Conservation (phyloP, 192 early-diverging fungal species). For the Linnemannia elongata region DNA sequence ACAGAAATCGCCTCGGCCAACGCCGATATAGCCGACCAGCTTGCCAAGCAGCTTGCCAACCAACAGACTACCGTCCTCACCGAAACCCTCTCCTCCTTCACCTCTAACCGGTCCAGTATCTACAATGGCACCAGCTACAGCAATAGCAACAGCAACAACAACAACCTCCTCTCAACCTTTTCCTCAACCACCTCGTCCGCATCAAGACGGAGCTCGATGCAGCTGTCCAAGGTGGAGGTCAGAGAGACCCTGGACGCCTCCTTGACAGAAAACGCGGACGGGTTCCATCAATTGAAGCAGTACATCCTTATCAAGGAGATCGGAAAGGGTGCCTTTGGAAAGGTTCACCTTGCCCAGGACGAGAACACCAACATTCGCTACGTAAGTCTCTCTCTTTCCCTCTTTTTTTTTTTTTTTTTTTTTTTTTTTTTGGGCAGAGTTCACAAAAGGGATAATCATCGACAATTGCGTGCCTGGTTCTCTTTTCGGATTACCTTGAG, state of each 20-base stretch:
- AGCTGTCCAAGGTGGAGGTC: conserved; percentile 25
- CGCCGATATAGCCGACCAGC: not conserved
- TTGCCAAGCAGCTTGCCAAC: not conserved
- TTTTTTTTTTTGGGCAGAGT: conserved; percentile 9
- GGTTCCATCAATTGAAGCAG: conserved; percentile 83
- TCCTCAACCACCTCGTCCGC: conserved; percentile 30
- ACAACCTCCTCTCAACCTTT: conserved; percentile 26
- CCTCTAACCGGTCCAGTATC: conserved; percentile 26
- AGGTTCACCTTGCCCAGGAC: conserved; percentile 83
- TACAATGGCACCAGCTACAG: conserved; percentile 1
- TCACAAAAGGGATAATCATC: not conserved
- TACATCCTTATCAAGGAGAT: conserved; percentile 84
- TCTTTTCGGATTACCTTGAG: not conserved
- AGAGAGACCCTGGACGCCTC: conserved; percentile 65
- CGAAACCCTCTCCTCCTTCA: conserved; percentile 49
- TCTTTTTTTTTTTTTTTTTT: conserved; percentile 13
- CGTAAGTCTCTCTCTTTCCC: conserved; percentile 55
- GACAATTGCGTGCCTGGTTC: not conserved
- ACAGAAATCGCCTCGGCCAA: not conserved
- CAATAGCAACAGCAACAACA: conserved; percentile 22
- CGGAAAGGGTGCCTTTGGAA: conserved; percentile 92
- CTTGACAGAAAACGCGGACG: conserved; percentile 77
- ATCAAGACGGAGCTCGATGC: conserved; percentile 47
- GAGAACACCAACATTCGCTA: conserved; percentile 64
- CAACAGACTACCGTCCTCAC: conserved; percentile 30